Base-by-base conservation (phyloP, 805 yeast species). In the Wickerhamomyces sydowiorum region DNA sequence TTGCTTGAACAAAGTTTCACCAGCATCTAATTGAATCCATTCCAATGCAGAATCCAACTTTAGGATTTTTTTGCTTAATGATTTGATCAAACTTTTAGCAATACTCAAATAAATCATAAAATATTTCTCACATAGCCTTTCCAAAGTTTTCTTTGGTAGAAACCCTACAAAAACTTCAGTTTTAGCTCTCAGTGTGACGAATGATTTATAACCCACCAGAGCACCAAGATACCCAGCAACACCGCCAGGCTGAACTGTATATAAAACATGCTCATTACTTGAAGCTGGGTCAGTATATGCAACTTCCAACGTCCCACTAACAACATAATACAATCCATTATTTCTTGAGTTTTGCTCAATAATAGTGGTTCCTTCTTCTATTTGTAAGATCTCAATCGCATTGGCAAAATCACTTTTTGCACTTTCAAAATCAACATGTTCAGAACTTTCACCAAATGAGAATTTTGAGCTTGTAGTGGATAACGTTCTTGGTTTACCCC, bases 21-120 rank as follows among this genome's bases (percentile, higher is more conserved):
- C 96, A 2, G 97, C 91, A n/a, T 80, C 80, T 12, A 86, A 70
- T 45, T 88, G 96, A 32, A 90, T 79, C 98, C 98, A 91, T 60
- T 93, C 99, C 39, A 93, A 66, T 0, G 97, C 96, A 61, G 86
- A 87, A 56, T 91, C 98, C 33, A 93, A 76, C 42, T 83, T 77
- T 30, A 85, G 62, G 30, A 91, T 68, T 42, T 84, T 76, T 23
- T 75, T 67, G 23, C 90, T 82, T 31, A 93, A 61, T 2, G 85
- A 69, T n/a, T 69, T 70, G 36, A 84, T 79, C 48, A 91, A 65
- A 8, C 80, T 73, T 45, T 80, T 79, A 0, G 98, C 96, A 36
- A 89, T 74, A 2, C 88, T 78, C 30, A 91, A 66, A 50, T 86
- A 84, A 9, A 91, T 70, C 61, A 78, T 72, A 44, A 91, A 90